phyloP scores from a whole-genome alignment of 306 rosid genomes.

The Dryas octopetala region DNA sequence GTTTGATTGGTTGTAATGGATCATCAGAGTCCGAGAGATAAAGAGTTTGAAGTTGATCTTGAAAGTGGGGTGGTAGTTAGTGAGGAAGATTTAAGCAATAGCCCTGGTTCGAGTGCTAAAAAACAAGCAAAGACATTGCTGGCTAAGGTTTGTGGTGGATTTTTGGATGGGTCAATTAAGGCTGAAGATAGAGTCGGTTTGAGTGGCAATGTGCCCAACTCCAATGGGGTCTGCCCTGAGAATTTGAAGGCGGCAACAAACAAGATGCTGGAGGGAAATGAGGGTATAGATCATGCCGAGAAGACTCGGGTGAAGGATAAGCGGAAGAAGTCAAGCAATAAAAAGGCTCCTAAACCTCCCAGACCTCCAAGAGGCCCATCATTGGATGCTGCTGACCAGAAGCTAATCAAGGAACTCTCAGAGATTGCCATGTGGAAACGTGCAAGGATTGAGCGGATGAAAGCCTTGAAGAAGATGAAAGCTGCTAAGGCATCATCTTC shows the following conservation, averaged over 20 bases:
- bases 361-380: constrained; percentile 88
- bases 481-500: constrained; percentile 54
- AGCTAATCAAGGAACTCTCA: constrained; percentile 73
- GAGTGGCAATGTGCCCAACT: constrained; percentile 37
- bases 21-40: constrained; percentile 38
- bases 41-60: constrained; percentile 58
- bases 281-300: constrained; percentile 26
- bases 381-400: constrained; percentile 76
- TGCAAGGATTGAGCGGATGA: constrained; percentile 74
- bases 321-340: constrained; percentile 61
- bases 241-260: constrained; percentile 41
- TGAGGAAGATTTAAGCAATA: constrained; percentile 61
- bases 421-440: constrained; percentile 83
- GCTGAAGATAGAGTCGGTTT: constrained; percentile 42
- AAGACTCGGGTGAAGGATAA: constrained; percentile 59
- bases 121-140: constrained; percentile 38
- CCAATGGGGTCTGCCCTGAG: constrained; percentile 29
- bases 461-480: constrained; percentile 76
- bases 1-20: constrained; percentile 50
- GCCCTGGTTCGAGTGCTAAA: constrained; percentile 33
- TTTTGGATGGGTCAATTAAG: constrained; percentile 47
- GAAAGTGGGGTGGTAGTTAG: constrained; percentile 54
- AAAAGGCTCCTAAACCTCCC: constrained; percentile 84
- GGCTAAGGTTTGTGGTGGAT: constrained; percentile 41
- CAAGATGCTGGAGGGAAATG: constrained; percentile 35